Evolutionary conservation across 257 asterid species (phyloP), one percentile per base, ranked within the genome.

Genomic region (Nicotiana benthamiana): DNA sequence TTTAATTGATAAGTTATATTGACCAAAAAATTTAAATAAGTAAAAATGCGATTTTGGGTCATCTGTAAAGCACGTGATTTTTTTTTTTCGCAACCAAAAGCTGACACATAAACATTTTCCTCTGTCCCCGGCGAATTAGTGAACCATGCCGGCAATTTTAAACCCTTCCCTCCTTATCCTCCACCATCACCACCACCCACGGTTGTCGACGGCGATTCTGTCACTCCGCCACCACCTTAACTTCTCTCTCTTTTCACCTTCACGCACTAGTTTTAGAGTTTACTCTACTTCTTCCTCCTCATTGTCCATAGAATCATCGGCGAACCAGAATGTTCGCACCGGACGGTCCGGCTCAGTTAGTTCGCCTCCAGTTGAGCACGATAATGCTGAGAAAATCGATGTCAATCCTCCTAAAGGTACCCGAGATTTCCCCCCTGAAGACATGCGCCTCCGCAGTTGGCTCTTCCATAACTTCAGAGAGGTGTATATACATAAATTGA

Each of bases 331-430:
- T 84, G 89, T 84, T 43, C 85, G 89, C 65, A 81, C 89, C 32
- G 94, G 87, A 57, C 90, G 97, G 80, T 83, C 97, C 75, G 88
- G 93, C 70, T 89, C 97, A 52, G 80, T 86, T 8, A 85, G 96
- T 83, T 84, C 92, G 46, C 91, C 97, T 63, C 93, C 95, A 30
- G 32, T 82, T 28, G 84, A 86, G 46, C 53, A 84, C 13, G 91
- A 88, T 34, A 75, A 30, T 51, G 9, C 72, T 20, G 90, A 87
- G 87, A 92, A 84, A 91, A 93, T 95, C 72, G 99, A 95, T 43
- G 97, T 93, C 18, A 95, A 95, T 85, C 99, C 99, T 5, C 98
- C 99, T 12, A 95, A 92, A 86, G 99, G 99, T 18, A 95, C 99
- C 9, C 89, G 98, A 18, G 99, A 95, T 87, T 95, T 95, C 51